Evolutionary conservation across 2,329 filamentous ascomycete species (phyloP).

Genomic region (Xylaria polymorpha): DNA sequence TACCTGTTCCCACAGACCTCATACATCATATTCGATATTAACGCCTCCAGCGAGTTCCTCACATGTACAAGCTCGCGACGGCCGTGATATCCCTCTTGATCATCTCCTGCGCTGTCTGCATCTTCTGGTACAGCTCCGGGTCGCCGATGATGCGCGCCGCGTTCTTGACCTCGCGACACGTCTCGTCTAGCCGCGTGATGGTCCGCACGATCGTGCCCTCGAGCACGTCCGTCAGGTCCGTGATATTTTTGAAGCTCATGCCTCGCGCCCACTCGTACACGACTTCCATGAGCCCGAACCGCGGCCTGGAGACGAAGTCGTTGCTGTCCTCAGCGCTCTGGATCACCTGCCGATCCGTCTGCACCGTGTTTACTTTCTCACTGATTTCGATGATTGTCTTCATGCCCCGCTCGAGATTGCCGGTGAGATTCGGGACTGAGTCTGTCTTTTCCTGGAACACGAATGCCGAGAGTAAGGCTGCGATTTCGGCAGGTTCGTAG

Average conservation of each 20-base stretch:
- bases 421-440: slow-evolving; percentile 80
- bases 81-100: slow-evolving; percentile 97
- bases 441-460: slow-evolving; percentile 98
- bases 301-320: slow-evolving; percentile 86
- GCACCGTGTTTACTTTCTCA: slow-evolving; percentile 90
- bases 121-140: slow-evolving; percentile 92
- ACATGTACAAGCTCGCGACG: slow-evolving; percentile 90
- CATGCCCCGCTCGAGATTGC: slow-evolving; percentile 82
- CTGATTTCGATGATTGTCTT: slow-evolving; percentile 89
- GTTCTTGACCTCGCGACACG: slow-evolving; percentile 96
- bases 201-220: slow-evolving; percentile 97
- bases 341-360: slow-evolving; percentile 92
- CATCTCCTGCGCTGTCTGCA: slow-evolving; percentile 96
- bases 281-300: slow-evolving; percentile 95
- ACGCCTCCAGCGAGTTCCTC: neutral
- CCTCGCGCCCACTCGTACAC: slow-evolving; percentile 98
- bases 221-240: slow-evolving; percentile 92
- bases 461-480: slow-evolving; percentile 90
- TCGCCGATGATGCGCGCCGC: slow-evolving; percentile 95
- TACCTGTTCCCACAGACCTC: neutral
- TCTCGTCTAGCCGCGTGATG: slow-evolving; percentile 94
- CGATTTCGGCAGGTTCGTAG: slow-evolving; percentile 96
- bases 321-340: slow-evolving; percentile 89
- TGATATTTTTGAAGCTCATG: slow-evolving; percentile 99
- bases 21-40: neutral